A percentile compares a stretch with the other conserved stretches of the same genome.
These are phyloP conservation scores for Ascoidea rubescens DNA, from an alignment of 805 yeast species.

Conservation along the genomic window DNA sequence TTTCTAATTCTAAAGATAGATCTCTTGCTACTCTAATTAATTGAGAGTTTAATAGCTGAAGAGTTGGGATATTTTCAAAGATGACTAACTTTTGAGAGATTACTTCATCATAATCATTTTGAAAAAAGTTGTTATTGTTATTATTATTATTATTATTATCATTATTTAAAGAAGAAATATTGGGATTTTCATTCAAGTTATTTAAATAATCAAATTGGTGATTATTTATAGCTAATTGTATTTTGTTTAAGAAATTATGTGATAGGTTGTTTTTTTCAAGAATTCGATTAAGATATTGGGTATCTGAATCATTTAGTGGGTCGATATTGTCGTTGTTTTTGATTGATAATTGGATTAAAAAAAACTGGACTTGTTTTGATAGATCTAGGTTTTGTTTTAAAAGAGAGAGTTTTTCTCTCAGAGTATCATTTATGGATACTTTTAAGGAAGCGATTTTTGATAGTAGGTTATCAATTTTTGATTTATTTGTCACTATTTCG, in stretches of 20 bases:
- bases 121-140: no score
- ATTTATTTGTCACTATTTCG: no score
- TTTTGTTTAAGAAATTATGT: slow-evolving; percentile 17
- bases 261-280: slow-evolving; percentile 17
- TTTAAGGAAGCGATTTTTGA: slow-evolving; percentile 26
- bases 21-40: slow-evolving; percentile 55
- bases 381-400: slow-evolving; percentile 54
- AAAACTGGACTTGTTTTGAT: slow-evolving; percentile 68
- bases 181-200: not conserved
- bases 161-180: slow-evolving; percentile 17
- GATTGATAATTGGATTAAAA: slow-evolving; percentile 52
- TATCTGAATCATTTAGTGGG: slow-evolving; percentile 54
- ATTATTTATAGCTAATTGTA: slow-evolving; percentile 7
- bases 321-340: slow-evolving; percentile 17
- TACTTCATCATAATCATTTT: slow-evolving; percentile 56
- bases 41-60: slow-evolving; percentile 65
- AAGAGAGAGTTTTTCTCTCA: slow-evolving; percentile 34
- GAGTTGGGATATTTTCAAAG: slow-evolving; percentile 51
- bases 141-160: slow-evolving; percentile 7
- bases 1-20: slow-evolving; percentile 59
- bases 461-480: slow-evolving; percentile 41
- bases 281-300: slow-evolving; percentile 46
- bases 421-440: slow-evolving; percentile 23
- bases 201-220: not conserved
- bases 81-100: slow-evolving; percentile 63